These are phyloP conservation scores for Vitis hybrid DNA, from an alignment of 177 flowering plant genomes.

Conservation along the genomic window DNA sequence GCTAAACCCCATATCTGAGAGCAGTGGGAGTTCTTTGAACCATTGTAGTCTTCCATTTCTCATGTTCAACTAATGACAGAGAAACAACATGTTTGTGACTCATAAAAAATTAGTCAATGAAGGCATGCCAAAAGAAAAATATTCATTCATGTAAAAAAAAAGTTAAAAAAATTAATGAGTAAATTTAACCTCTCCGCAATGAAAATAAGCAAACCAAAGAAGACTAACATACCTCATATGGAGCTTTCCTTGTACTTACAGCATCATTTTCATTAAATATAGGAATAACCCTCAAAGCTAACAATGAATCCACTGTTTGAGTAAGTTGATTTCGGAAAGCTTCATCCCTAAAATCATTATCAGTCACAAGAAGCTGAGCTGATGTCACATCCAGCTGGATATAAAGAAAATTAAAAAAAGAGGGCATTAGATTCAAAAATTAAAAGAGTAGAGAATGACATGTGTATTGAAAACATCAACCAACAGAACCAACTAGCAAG, in stretches of 20 bases:
- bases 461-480: background rate
- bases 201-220: background rate
- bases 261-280: slow-evolving; percentile 98
- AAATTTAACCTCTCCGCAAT: background rate
- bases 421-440: background rate
- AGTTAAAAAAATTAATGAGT: background rate
- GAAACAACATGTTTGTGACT: background rate
- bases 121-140: background rate
- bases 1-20: too few relatives aligned
- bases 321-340: slow-evolving; percentile 74
- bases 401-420: background rate
- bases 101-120: background rate
- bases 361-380: slow-evolving; percentile 94
- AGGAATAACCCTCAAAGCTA: slow-evolving; percentile 74
- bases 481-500: background rate
- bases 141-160: background rate
- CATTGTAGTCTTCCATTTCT: background rate
- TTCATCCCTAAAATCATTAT: slow-evolving; percentile 77
- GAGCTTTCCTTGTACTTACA: slow-evolving; percentile 89
- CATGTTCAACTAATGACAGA: background rate
- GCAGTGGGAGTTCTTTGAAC: background rate
- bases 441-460: background rate
- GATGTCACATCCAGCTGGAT: slow-evolving; percentile 88
- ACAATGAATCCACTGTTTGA: slow-evolving; percentile 68
- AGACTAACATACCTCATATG: slow-evolving; percentile 68